Conservation (phyloP, 352 stramenopile genomes). For the Globisporangium nunn region DNA sequence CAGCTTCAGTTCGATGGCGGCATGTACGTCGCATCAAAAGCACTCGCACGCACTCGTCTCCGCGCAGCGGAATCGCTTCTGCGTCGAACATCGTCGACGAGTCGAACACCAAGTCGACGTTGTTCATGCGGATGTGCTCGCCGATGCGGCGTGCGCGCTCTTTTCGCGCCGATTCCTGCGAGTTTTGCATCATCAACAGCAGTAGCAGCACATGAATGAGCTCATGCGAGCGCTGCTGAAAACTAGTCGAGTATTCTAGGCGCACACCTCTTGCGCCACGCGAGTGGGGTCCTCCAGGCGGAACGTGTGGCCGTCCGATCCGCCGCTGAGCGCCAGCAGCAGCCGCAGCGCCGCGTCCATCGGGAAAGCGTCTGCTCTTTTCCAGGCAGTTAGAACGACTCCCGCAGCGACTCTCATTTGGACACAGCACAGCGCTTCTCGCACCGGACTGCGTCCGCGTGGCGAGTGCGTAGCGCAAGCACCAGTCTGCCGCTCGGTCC, state of each 20-base stretch:
- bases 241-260: not conserved
- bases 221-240: not conserved
- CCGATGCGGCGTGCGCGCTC: slow-evolving; percentile 25
- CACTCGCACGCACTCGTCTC: slow-evolving; percentile 21
- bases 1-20: too few species aligned
- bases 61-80: slow-evolving; percentile 25
- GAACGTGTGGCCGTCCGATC: slow-evolving; percentile 48
- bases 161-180: not conserved
- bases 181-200: not conserved
- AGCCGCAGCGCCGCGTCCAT: slow-evolving; percentile 34
- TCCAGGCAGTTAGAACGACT: not conserved
- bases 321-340: slow-evolving; percentile 49
- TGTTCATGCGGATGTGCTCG: slow-evolving; percentile 47
- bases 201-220: not conserved
- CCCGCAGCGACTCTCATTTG: not conserved
- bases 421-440: slow-evolving; percentile 1
- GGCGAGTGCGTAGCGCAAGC: slow-evolving; percentile 13
- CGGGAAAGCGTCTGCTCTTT: slow-evolving; percentile 13
- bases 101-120: slow-evolving; percentile 31
- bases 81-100: slow-evolving; percentile 26
- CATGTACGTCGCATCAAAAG: not conserved
- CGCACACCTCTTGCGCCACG: slow-evolving; percentile 12
- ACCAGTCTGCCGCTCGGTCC: slow-evolving; percentile 30
- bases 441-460: slow-evolving; percentile 7
- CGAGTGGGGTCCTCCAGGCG: slow-evolving; percentile 44